Percentiles rank a stretch among this genome's conserved stretches.
These are phyloP conservation scores for Leccinum fallax DNA, from an alignment of 1,284 basidiomycete species.

Conservation along the genomic window DNA sequence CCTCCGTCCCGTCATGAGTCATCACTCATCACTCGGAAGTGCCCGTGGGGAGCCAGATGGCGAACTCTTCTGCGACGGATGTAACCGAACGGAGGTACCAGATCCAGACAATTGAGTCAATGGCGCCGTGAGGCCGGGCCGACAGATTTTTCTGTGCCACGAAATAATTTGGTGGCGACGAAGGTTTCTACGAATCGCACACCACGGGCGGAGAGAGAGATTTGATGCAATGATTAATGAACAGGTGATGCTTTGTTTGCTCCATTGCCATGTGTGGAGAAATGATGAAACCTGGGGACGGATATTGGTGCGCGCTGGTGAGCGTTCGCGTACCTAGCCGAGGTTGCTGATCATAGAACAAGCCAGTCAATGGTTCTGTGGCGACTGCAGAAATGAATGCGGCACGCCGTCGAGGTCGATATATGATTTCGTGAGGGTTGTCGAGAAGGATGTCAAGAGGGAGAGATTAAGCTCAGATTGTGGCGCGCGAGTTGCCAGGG, in stretches of 20 bases:
- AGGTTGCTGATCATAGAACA: conserved; percentile 1
- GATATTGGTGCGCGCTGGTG: background rate
- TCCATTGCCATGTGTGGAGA: conserved; percentile 6
- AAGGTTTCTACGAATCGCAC: conserved; percentile 1
- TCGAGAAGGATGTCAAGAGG: conserved; percentile 12
- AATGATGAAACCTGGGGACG: conserved; percentile 7
- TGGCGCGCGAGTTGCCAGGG: conserved; percentile 30
- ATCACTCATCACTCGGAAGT: conserved; percentile 19
- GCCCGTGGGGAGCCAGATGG: conserved; percentile 22
- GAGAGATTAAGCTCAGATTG: conserved; percentile 14
- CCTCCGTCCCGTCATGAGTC: conserved; percentile 9
- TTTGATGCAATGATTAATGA: conserved; percentile 5
- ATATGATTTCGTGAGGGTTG: conserved; percentile 7
- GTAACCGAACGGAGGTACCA: conserved; percentile 31
- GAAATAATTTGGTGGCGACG: background rate
- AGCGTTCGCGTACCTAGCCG: conserved; percentile 10
- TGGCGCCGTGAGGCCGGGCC: conserved; percentile 10
- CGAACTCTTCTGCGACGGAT: conserved; percentile 22
- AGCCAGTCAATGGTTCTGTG: background rate
- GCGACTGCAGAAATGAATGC: background rate
- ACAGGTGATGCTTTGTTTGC: background rate
- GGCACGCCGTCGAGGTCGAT: conserved; percentile 5
- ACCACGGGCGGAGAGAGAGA: background rate
- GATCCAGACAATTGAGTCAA: conserved; percentile 23
- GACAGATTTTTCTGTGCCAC: conserved; percentile 13